phyloP scores from a whole-genome alignment of 306 rosid genomes.

The Cicer yamashitae region DNA sequence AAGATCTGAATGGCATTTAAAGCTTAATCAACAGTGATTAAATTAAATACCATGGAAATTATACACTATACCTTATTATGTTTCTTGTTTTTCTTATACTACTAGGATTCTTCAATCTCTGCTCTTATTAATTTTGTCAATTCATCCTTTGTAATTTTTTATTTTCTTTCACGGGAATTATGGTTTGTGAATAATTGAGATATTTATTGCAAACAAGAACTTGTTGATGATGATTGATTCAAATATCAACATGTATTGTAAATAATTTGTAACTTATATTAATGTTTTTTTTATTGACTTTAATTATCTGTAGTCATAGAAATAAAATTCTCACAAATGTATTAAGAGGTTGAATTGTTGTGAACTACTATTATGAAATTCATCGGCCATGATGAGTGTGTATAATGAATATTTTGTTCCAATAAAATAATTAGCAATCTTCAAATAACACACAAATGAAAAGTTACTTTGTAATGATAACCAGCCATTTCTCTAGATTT shows the following conservation, averaged over 20 bases:
- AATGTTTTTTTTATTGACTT: not conserved
- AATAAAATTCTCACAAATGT: not conserved
- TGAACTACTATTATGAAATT: not conserved
- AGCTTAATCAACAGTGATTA: conserved; percentile 33
- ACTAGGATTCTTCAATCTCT: not conserved
- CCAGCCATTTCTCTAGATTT: too few relatives aligned
- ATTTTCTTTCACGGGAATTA: conserved; percentile 1
- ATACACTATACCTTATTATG: not conserved
- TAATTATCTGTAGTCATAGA: too few relatives aligned
- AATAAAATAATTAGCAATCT: too few relatives aligned
- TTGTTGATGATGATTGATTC: not conserved
- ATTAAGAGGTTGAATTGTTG: conserved; percentile 2
- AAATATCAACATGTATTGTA: not conserved
- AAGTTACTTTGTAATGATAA: too few relatives aligned
- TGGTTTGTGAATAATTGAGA: not conserved
- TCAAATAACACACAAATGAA: too few relatives aligned
- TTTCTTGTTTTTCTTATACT: conserved; percentile 13
- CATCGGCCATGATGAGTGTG: not conserved
- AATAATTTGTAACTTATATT: conserved; percentile 4
- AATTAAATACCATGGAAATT: not conserved
- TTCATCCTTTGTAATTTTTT: conserved; percentile 13
- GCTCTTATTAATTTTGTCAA: conserved; percentile 7
- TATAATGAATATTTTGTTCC: too few relatives aligned
- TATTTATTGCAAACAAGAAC: not conserved
- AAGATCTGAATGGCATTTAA: conserved; percentile 75